phyloP scores from a whole-genome alignment of 345 rosid species.

The Toxicodendron radicans region DNA sequence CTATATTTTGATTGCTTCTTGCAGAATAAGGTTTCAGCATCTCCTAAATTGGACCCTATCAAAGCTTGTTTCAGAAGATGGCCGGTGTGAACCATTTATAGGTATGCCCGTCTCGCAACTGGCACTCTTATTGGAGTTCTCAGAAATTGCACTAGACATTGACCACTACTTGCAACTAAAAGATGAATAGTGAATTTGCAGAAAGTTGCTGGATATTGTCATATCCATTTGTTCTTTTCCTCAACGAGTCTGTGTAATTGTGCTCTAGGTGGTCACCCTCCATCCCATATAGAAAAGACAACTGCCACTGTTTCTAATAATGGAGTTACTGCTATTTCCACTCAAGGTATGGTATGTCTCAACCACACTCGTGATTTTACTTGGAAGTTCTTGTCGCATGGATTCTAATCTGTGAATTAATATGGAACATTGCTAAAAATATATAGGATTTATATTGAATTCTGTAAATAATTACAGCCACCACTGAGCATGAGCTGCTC shows the following conservation, averaged over 20 bases:
- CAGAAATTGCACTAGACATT: neutral
- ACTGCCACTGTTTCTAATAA: neutral
- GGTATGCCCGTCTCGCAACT: neutral
- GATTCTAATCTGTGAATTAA: neutral
- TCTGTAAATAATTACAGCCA: neutral
- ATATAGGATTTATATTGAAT: neutral
- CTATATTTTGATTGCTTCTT: neutral
- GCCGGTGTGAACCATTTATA: neutral
- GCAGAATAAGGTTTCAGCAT: conserved; percentile 3
- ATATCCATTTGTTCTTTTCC: neutral
- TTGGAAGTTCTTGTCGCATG: neutral
- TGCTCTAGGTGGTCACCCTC: neutral
- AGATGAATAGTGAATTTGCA: neutral
- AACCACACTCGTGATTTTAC: neutral
- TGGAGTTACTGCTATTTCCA: neutral
- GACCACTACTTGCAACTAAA: neutral
- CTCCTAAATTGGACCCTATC: neutral
- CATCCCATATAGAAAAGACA: neutral
- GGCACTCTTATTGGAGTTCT: neutral
- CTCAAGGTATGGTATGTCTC: neutral
- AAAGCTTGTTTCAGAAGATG: neutral
- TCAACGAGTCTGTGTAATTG: neutral
- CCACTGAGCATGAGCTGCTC: neutral
- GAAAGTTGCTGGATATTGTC: neutral
- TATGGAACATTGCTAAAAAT: neutral